A percentile compares a stretch with the other conserved stretches of the same genome.
Conservation (phyloP, 805 yeast genomes). For the Danielozyma ontarioensis region DNA sequence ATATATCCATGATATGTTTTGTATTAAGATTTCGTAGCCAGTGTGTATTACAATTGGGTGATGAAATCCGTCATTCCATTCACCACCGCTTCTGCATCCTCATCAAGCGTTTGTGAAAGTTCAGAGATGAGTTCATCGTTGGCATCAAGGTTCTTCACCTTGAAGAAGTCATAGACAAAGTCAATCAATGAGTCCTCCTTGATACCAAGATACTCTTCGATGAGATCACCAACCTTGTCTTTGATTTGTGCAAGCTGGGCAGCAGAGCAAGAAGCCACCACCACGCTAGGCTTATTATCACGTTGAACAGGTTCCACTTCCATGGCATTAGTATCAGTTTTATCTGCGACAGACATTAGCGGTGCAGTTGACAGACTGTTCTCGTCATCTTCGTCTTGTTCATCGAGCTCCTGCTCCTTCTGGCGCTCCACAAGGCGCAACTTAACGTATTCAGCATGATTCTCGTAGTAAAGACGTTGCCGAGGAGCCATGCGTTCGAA, state of each 20-base stretch:
- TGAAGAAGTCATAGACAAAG: constrained; percentile 36
- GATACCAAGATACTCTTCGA: constrained; percentile 51
- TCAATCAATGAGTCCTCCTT: constrained; percentile 46
- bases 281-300: constrained; percentile 1
- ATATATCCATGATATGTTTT: too few species aligned
- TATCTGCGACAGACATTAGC: too few species aligned
- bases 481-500: constrained; percentile 8
- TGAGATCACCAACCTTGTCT: constrained; percentile 33
- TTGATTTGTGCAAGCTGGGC: constrained; percentile 18
- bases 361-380: too few species aligned
- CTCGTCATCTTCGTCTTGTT: constrained; percentile 33
- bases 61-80: constrained; percentile 34
- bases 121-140: constrained; percentile 37
- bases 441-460: constrained; percentile 41
- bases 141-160: constrained; percentile 22
- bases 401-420: constrained; percentile 43
- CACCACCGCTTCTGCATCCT: constrained; percentile 39
- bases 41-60: not conserved
- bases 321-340: constrained; percentile 9
- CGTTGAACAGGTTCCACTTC: constrained; percentile 8
- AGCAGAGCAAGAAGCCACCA: constrained; percentile 7
- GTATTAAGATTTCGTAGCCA: too few species aligned
- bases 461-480: constrained; percentile 28
- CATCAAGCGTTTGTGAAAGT: constrained; percentile 46
- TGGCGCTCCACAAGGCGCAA: constrained; percentile 28